These are phyloP conservation scores for Atkinsonella hypoxylon DNA, from an alignment of 2,329 filamentous ascomycete genomes.

Conservation along the genomic window DNA sequence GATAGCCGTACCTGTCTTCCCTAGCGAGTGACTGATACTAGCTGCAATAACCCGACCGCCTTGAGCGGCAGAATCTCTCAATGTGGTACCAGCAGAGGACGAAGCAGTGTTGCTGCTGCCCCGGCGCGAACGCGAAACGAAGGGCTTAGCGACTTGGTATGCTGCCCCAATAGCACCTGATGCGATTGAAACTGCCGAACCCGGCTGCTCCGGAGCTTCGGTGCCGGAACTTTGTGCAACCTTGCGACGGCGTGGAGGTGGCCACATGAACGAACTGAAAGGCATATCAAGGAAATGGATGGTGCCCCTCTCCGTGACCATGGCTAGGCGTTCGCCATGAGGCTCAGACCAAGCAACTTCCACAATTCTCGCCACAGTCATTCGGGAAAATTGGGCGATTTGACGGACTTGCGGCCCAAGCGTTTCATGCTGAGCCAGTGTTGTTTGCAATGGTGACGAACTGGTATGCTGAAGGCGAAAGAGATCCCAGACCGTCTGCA, in stretches of 20 bases:
- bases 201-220: slow-evolving; percentile 35
- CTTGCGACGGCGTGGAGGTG: slow-evolving; percentile 50
- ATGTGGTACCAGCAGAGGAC: slow-evolving; percentile 26
- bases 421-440: slow-evolving; percentile 29
- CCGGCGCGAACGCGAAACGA: slow-evolving; percentile 43
- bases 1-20: slow-evolving; percentile 58
- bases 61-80: slow-evolving; percentile 53
- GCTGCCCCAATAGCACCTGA: slow-evolving; percentile 60
- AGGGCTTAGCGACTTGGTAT: slow-evolving; percentile 52
- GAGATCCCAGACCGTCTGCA: slow-evolving; percentile 72
- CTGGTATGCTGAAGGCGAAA: slow-evolving; percentile 53
- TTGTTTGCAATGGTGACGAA: slow-evolving; percentile 45
- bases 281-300: slow-evolving; percentile 87
- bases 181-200: slow-evolving; percentile 53
- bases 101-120: slow-evolving; percentile 27
- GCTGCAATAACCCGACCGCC: slow-evolving; percentile 61
- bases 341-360: slow-evolving; percentile 82
- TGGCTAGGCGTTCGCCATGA: slow-evolving; percentile 69
- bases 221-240: slow-evolving; percentile 31
- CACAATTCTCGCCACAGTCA: slow-evolving; percentile 83
- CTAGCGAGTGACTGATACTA: slow-evolving; percentile 62
- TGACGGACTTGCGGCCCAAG: slow-evolving; percentile 59
- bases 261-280: slow-evolving; percentile 74
- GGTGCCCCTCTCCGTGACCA: slow-evolving; percentile 91
- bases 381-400: slow-evolving; percentile 75